Conservation (phyloP, 1,284 basidiomycete genomes). For the Fomitopsis palustris region DNA sequence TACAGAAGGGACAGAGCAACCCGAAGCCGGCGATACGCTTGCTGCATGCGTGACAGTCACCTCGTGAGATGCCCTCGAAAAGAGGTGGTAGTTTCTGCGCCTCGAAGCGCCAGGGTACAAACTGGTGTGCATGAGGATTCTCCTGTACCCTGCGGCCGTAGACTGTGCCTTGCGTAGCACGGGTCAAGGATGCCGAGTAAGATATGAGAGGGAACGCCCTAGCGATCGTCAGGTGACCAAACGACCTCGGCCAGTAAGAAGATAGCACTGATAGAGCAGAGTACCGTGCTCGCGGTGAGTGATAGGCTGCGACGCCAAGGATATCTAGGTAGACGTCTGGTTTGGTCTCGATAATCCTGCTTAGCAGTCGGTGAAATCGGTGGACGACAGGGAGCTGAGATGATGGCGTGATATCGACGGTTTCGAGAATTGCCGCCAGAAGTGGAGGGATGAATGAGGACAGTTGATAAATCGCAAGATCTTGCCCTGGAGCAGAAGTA, state of each 20-base stretch:
- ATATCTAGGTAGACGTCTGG: conserved; percentile 67
- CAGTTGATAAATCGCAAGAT: conserved; percentile 51
- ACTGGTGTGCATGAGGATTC: conserved; percentile 54
- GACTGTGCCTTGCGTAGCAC: conserved; percentile 13
- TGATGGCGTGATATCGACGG: conserved; percentile 36
- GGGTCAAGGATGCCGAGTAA: conserved; percentile 24
- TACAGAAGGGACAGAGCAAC: conserved; percentile 62
- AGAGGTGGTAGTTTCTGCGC: conserved; percentile 24
- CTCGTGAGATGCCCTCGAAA: conserved; percentile 35
- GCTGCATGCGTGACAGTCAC: conserved; percentile 53
- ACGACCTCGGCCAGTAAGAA: conserved; percentile 61
- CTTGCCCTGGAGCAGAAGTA: conserved; percentile 55
- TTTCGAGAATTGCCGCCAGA: conserved; percentile 56
- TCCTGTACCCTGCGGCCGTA: conserved; percentile 19
- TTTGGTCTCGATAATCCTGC: conserved; percentile 57
- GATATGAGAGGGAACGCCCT: conserved; percentile 42
- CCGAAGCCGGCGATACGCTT: conserved; percentile 55
- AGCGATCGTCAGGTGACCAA: conserved; percentile 63
- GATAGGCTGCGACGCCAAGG: conserved; percentile 67
- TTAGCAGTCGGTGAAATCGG: conserved; percentile 54
- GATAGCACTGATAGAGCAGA: conserved; percentile 53
- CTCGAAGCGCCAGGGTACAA: conserved; percentile 62
- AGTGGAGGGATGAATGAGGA: conserved; percentile 58
- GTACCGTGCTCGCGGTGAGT: conserved; percentile 50
- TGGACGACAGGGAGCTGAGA: conserved; percentile 37